Conservation (phyloP, 2,329 filamentous ascomycete genomes). For the Emergomyces orientalis region DNA sequence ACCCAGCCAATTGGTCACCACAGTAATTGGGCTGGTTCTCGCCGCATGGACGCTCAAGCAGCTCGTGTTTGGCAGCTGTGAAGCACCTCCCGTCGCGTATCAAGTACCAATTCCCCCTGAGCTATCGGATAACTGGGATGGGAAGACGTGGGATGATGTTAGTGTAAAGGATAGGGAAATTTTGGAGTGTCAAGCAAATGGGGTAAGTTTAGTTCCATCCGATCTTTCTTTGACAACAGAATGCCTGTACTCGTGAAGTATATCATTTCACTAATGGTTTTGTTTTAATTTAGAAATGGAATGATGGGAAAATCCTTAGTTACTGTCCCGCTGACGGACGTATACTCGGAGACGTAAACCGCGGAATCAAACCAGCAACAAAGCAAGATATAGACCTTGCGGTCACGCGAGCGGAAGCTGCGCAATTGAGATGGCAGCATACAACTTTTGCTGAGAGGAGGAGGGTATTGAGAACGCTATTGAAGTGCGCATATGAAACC, state of each 20-base stretch:
- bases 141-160: conserved; percentile 30
- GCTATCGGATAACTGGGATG: conserved; percentile 24
- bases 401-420: conserved; percentile 61
- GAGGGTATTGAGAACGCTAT: conserved; percentile 68
- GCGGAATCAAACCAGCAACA: conserved; percentile 62
- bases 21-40: conserved; percentile 6
- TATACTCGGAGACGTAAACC: conserved; percentile 54
- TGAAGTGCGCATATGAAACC: conserved; percentile 43
- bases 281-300: conserved; percentile 24
- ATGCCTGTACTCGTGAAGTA: not conserved
- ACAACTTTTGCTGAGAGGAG: conserved; percentile 71
- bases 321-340: conserved; percentile 76
- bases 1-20: conserved; percentile 9
- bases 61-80: conserved; percentile 14
- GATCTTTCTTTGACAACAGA: not conserved
- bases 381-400: conserved; percentile 68
- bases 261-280: not conserved
- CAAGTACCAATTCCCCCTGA: conserved; percentile 31
- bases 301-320: conserved; percentile 33
- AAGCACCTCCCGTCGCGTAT: conserved; percentile 30
- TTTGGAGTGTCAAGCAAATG: conserved; percentile 30
- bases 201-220: conserved; percentile 23
- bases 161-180: conserved; percentile 27
- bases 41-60: conserved; percentile 9
- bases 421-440: conserved; percentile 66